Percentiles rank a stretch among this genome's conserved stretches.
Conservation (phyloP, 305 asterid species). For the Fraxinus platypoda region DNA sequence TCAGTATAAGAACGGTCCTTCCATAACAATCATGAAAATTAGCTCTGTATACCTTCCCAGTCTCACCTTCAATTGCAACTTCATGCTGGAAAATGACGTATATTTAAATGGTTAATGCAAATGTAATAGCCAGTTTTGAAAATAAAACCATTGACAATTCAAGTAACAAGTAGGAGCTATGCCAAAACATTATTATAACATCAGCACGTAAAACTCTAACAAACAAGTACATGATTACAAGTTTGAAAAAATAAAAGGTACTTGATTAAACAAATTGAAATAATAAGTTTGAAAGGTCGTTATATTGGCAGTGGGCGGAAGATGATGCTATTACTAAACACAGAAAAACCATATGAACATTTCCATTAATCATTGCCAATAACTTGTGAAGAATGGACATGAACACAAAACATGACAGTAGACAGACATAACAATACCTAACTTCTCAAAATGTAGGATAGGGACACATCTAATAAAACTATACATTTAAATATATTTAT, state of each 20-base stretch:
- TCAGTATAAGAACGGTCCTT: slow-evolving; percentile 84
- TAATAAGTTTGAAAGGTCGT: background rate
- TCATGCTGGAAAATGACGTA: slow-evolving; percentile 49
- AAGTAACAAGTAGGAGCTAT: background rate
- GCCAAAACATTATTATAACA: background rate
- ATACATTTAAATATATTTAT: too few relatives aligned
- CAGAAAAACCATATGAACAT: background rate
- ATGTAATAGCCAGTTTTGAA: background rate
- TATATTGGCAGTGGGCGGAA: background rate
- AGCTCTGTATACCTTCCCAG: slow-evolving; percentile 91
- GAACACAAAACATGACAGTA: background rate
- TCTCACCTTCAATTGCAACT: slow-evolving; percentile 89
- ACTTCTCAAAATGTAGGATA: background rate
- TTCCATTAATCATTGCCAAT: background rate
- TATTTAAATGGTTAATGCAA: background rate
- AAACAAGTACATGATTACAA: background rate
- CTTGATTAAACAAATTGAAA: background rate
- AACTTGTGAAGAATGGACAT: background rate
- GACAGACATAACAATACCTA: background rate
- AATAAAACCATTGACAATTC: background rate
- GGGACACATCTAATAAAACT: background rate
- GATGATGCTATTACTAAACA: background rate
- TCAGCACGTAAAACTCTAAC: background rate
- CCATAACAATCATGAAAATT: slow-evolving; percentile 85
- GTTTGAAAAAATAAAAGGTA: background rate